Conservation (phyloP, 73 alveolate genomes). For the Paramecium primaurelia region DNA sequence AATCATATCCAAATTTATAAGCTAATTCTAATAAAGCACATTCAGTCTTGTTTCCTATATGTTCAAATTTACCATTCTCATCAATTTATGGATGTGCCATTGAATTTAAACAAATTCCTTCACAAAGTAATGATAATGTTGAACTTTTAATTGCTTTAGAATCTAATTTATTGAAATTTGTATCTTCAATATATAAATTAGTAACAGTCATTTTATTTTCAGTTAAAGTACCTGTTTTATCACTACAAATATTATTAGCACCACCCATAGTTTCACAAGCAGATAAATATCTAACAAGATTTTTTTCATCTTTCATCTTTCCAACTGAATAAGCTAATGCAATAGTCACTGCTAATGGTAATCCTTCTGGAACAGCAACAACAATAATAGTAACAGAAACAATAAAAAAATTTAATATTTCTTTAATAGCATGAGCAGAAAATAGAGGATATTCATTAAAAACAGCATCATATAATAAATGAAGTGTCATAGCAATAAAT, state of each 20-base stretch:
- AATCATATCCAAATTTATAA: constrained; percentile 45
- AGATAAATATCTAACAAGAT: constrained; percentile 89
- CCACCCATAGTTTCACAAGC: constrained; percentile 97
- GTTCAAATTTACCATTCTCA: constrained; percentile 59
- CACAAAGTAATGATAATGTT: constrained; percentile 16
- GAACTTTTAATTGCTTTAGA: neutral
- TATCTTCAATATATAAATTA: constrained; percentile 77
- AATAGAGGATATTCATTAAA: constrained; percentile 65
- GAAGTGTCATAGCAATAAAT: constrained; percentile 75
- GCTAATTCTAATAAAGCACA: constrained; percentile 69
- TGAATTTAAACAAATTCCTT: constrained; percentile 58
- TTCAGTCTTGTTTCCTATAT: constrained; percentile 77
- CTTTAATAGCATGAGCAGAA: constrained; percentile 73
- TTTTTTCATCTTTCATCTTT: constrained; percentile 93
- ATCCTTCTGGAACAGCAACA: constrained; percentile 97
- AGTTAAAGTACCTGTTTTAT: constrained; percentile 96
- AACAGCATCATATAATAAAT: constrained; percentile 64
- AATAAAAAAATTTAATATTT: constrained; percentile 79
- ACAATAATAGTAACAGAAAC: constrained; percentile 92
- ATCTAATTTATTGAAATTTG: constrained; percentile 58
- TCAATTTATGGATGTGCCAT: constrained; percentile 56
- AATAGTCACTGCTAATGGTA: constrained; percentile 95
- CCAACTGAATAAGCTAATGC: constrained; percentile 90
- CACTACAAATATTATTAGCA: constrained; percentile 92
- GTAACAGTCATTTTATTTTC: constrained; percentile 90